phyloP scores from a whole-genome alignment of 1,139 yeast genomes.

The Yamadazyma mexicana region DNA sequence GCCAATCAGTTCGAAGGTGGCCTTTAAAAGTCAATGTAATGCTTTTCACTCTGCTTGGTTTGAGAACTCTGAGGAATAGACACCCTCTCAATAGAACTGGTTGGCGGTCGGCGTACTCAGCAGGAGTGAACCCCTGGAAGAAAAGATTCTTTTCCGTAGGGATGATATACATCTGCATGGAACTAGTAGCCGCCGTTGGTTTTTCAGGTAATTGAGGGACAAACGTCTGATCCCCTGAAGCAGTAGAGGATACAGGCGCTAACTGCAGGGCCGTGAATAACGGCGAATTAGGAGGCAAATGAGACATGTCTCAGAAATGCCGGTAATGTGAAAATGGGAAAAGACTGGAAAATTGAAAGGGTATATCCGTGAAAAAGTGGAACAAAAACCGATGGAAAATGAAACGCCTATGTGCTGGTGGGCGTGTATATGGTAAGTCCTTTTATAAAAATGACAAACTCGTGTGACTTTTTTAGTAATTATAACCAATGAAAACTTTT shows the following conservation, averaged over 20 bases:
- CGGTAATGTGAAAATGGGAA: neutral
- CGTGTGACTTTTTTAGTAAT: too few relatives aligned
- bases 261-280: conserved; percentile 34
- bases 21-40: conserved; percentile 74
- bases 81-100: conserved; percentile 88
- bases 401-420: too few relatives aligned
- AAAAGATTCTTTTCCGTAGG: conserved; percentile 81
- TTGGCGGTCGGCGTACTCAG: conserved; percentile 66
- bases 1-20: conserved; percentile 87
- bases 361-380: neutral
- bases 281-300: conserved; percentile 25
- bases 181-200: conserved; percentile 48
- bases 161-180: conserved; percentile 53
- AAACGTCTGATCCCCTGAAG: conserved; percentile 15
- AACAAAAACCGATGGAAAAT: too few relatives aligned
- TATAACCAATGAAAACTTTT: too few relatives aligned
- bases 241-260: conserved; percentile 17
- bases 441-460: too few relatives aligned
- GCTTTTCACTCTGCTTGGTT: conserved; percentile 72
- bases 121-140: conserved; percentile 75
- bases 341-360: neutral
- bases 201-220: conserved; percentile 49
- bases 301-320: conserved; percentile 5
- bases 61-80: conserved; percentile 65
- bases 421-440: too few relatives aligned